Evolutionary conservation across 139 green algal genomes (phyloP).

Genomic region (Chara braunii): DNA sequence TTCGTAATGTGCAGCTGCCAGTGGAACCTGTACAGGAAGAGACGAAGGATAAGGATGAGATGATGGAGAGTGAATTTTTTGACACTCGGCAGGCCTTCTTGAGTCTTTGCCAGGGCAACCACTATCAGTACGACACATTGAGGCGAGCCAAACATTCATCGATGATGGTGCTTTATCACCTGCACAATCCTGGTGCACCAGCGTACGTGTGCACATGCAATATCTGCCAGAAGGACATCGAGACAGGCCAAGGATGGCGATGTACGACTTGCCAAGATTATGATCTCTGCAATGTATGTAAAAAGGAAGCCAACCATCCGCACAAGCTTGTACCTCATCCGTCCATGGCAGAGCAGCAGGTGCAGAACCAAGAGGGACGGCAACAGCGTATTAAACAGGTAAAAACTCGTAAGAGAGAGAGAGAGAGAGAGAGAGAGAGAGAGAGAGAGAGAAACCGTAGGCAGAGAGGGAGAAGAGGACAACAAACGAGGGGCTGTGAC

Average conservation of each 20-base stretch:
- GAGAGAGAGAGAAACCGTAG: no score
- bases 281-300: conserved; percentile 84
- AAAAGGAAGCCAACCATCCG: conserved; percentile 52
- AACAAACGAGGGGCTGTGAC: no score
- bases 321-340: conserved; percentile 53
- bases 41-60: conserved; percentile 32
- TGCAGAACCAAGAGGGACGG: conserved; percentile 60
- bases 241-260: conserved; percentile 73
- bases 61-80: conserved; percentile 86
- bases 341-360: not conserved
- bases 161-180: conserved; percentile 99
- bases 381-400: conserved; percentile 44
- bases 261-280: conserved; percentile 88
- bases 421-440: no score
- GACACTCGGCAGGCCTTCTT: conserved; percentile 90
- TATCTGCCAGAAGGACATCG: conserved; percentile 77
- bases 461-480: no score
- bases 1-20: conserved; percentile 7
- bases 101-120: conserved; percentile 93
- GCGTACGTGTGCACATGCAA: conserved; percentile 85
- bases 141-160: conserved; percentile 92
- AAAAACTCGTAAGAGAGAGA: not conserved
- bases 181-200: conserved; percentile 89
- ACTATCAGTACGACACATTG: conserved; percentile 98
- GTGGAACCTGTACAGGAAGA: conserved; percentile 1